Evolutionary conservation across 1,284 basidiomycete species (phyloP).

Genomic region (Melampsora larici-populina): DNA sequence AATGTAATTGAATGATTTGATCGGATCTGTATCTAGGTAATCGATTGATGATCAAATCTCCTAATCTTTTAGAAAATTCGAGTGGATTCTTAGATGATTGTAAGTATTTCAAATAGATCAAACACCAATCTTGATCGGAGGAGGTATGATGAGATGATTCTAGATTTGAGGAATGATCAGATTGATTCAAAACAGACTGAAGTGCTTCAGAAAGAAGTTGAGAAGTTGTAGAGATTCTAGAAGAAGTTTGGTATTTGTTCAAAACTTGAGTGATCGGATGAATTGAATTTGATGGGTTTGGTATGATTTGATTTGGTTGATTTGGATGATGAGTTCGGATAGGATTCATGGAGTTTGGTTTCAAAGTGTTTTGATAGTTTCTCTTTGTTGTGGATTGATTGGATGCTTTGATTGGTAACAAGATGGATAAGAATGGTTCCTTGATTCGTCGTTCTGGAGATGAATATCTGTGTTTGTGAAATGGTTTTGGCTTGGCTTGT

Average conservation of each 20-base stretch:
- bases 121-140: not conserved
- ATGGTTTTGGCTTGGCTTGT: no score
- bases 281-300: not conserved
- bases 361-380: no score
- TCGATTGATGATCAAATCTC: slow-evolving; percentile 20
- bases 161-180: not conserved
- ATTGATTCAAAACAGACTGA: not conserved
- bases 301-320: not conserved
- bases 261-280: not conserved
- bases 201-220: not conserved
- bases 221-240: not conserved
- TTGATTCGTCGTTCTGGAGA: not conserved
- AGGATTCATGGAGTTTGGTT: not conserved
- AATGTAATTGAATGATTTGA: slow-evolving; percentile 14
- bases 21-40: slow-evolving; percentile 16
- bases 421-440: not conserved
- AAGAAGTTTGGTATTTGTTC: not conserved
- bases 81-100: slow-evolving; percentile 27
- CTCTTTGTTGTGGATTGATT: no score
- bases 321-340: not conserved
- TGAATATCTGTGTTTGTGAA: no score
- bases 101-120: slow-evolving; percentile 25
- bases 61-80: slow-evolving; percentile 23
- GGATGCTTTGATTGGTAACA: not conserved
- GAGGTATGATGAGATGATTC: not conserved